These are phyloP conservation scores for Glutinoglossum americanum DNA, from an alignment of 495 filamentous ascomycete genomes.

Conservation along the genomic window DNA sequence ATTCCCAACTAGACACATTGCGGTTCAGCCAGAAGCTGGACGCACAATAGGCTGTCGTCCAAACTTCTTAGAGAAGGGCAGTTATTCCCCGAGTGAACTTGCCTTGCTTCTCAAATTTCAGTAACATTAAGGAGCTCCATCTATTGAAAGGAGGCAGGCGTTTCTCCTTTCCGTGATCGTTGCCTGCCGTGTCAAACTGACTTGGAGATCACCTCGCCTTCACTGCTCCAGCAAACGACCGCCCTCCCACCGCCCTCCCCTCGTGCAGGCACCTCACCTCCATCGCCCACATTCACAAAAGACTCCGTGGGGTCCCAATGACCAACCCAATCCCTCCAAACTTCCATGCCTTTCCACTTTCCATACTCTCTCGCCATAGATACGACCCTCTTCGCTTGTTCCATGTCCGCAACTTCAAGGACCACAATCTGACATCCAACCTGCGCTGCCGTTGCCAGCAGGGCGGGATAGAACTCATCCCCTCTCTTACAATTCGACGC, in stretches of 20 bases:
- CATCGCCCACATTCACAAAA: neutral
- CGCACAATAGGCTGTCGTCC: neutral
- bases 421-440: slow-evolving; percentile 23
- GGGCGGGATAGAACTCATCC: slow-evolving; percentile 36
- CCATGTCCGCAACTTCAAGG: slow-evolving; percentile 36
- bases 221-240: neutral
- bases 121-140: neutral
- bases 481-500: slow-evolving; percentile 15
- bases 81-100: neutral
- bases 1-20: no score
- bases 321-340: slow-evolving; percentile 31
- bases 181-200: neutral
- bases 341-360: slow-evolving; percentile 22
- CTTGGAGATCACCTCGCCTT: neutral
- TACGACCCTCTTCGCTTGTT: slow-evolving; percentile 16
- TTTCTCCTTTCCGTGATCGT: neutral
- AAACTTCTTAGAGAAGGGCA: neutral
- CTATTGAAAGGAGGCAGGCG: neutral
- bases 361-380: slow-evolving; percentile 5
- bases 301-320: neutral
- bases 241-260: neutral
- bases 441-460: slow-evolving; percentile 21
- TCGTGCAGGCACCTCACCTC: neutral
- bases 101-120: neutral
- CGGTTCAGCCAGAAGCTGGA: neutral